Percentiles rank a stretch among this genome's conserved stretches.
Evolutionary conservation across 768 basidiomycete genomes (phyloP).

Genomic region (Cystobasidiopsis lactophilus): DNA sequence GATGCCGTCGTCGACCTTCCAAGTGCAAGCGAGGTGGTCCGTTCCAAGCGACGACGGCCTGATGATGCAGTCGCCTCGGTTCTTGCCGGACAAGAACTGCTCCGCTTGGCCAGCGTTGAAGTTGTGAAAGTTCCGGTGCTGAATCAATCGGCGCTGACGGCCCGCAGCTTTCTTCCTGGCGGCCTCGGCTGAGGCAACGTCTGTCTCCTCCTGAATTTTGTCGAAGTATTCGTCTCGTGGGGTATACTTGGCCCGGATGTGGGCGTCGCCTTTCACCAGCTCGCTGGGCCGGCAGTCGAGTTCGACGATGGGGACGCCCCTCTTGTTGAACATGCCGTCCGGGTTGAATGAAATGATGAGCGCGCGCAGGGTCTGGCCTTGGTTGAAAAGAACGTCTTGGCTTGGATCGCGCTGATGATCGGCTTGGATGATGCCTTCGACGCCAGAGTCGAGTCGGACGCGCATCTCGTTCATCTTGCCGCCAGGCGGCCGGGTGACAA

Average conservation of each 20-base stretch:
- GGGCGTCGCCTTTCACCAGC: slow-evolving; percentile 23
- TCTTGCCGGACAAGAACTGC: slow-evolving; percentile 63
- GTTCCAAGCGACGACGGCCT: slow-evolving; percentile 83
- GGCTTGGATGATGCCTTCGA: slow-evolving; percentile 54
- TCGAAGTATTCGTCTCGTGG: slow-evolving; percentile 24
- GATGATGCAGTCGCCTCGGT: slow-evolving; percentile 87
- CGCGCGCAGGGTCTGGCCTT: slow-evolving; percentile 57
- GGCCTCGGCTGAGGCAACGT: slow-evolving; percentile 21
- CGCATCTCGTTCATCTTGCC: slow-evolving; percentile 16
- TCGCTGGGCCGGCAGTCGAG: slow-evolving; percentile 39
- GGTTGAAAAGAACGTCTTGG: slow-evolving; percentile 21
- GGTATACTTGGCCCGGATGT: slow-evolving; percentile 13
- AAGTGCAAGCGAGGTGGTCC: slow-evolving; percentile 87
- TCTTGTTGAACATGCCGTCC: too few species aligned
- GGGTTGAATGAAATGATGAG: slow-evolving; percentile 46
- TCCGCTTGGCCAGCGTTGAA: slow-evolving; percentile 79
- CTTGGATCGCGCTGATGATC: too few species aligned
- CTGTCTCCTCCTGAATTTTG: slow-evolving; percentile 7
- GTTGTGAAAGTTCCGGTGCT: slow-evolving; percentile 95
- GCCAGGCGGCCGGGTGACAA: slow-evolving; percentile 25
- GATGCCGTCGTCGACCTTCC: slow-evolving; percentile 91
- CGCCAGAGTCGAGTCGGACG: slow-evolving; percentile 74
- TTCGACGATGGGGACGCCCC: slow-evolving; percentile 29
- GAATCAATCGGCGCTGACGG: slow-evolving; percentile 61
- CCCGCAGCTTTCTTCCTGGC: slow-evolving; percentile 53